A percentile compares a stretch with the other conserved stretches of the same genome.
These are phyloP conservation scores for Pigoraptor vietnamica DNA, from an alignment of 78 protist genomes.

Conservation along the genomic window DNA sequence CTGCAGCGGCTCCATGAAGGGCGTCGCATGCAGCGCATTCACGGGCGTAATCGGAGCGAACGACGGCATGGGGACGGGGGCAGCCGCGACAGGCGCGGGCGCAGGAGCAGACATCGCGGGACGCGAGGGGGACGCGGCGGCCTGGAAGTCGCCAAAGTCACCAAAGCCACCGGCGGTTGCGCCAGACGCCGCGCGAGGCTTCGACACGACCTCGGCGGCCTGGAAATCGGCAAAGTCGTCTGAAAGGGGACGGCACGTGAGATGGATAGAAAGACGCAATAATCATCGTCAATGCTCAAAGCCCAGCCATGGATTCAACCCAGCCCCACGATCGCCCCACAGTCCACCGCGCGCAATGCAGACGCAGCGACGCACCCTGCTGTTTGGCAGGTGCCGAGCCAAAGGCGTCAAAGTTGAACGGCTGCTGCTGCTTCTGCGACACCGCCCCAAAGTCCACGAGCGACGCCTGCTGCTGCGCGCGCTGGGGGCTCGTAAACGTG, in stretches of 20 bases:
- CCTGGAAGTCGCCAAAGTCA: conserved; percentile 2
- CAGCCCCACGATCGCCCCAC: too few species aligned
- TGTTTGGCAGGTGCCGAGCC: background rate
- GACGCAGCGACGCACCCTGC: background rate
- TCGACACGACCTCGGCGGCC: background rate
- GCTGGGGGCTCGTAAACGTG: background rate
- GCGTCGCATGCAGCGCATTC: background rate
- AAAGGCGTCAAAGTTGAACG: background rate
- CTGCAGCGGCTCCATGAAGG: background rate
- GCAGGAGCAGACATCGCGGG: background rate
- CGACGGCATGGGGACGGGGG: background rate
- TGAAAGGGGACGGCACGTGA: background rate
- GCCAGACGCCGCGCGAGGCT: background rate
- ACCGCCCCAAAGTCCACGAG: background rate
- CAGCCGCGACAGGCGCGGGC: background rate
- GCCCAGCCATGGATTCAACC: too few species aligned
- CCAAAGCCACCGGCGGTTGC: background rate
- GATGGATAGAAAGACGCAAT: background rate
- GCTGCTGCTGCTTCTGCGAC: background rate
- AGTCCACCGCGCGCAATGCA: too few species aligned
- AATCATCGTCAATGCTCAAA: background rate
- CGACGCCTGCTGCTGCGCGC: background rate
- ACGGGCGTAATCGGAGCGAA: background rate
- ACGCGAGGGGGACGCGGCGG: background rate
- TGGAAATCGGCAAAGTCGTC: background rate